Evolutionary conservation across 805 yeast genomes (phyloP), one percentile per base, ranked within the genome.

Genomic region (Candida wancherniae): DNA sequence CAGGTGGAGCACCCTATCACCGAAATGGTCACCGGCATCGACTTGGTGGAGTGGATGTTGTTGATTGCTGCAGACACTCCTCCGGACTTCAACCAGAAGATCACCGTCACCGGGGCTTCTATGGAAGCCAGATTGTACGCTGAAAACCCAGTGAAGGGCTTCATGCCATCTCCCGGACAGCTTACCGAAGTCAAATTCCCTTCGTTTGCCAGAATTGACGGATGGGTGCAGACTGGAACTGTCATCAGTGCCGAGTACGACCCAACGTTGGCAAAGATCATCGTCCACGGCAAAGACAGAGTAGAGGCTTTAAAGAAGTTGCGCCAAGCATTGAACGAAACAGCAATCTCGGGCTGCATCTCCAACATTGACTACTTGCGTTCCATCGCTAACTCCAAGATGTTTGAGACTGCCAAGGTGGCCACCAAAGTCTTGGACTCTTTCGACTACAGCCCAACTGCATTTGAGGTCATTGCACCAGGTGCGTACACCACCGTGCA

Each of bases 1-100:
- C 98, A 90, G 61, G 98, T 90, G 28, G 98, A 90, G 66, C 98
- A 90, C 58, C 97, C 97, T 23, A 81, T 92, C 49, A 90, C 98
- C 17, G 98, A 90, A 62, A 69, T 78, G 77, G 95, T 85, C 23
- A 90, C 97, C 12, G 97, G 97, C 3, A 64, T 88, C 32, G 98
- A 90, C 61, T 67, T 90, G 42, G 97, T 90, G 13, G 97, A 92
- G 59, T 86, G 96, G 96, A 92, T 92, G 98, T 65, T 90, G 41
- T 66, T 70, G 47, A 83, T 90, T 54, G 97, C 97, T 19, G 95
- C 94, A 21, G 88, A 85, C 52, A 72, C 72, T 44, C 80, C 97
- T 4, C 95, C 95, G 5, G 84, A 80, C 52, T 85, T 87, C 48
- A 48, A 61, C 22, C 74, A 71, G 41, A 59, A 62, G 24, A 69